Conservation (phyloP, 2,329 filamentous ascomycete genomes). For the Mariannaea sp. region DNA sequence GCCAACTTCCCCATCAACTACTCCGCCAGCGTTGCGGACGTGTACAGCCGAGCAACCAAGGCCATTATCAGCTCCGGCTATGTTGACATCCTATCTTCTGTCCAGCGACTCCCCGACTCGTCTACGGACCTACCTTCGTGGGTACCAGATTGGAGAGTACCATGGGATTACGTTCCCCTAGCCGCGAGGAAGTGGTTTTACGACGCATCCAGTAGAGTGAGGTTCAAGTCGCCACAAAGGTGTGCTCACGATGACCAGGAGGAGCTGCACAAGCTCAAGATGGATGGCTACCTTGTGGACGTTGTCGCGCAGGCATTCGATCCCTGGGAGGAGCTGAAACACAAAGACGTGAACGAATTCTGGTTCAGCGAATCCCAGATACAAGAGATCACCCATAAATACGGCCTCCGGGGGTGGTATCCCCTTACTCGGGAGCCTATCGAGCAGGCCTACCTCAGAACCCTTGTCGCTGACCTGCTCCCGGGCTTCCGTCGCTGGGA, state of each 20-base stretch:
- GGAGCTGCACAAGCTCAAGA: constrained; percentile 7
- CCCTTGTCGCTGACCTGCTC: constrained; percentile 6
- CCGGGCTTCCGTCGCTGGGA: constrained; percentile 6
- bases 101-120: constrained; percentile 4
- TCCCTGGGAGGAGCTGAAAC: constrained; percentile 5
- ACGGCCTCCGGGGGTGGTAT: constrained; percentile 3
- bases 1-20: constrained; percentile 7
- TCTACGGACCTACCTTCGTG: constrained; percentile 5
- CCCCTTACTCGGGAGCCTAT: constrained; percentile 8
- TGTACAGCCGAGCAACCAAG: constrained; percentile 10
- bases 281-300: constrained; percentile 5
- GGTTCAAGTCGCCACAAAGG: background rate
- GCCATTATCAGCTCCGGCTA: constrained; percentile 9
- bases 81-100: constrained; percentile 6
- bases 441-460: constrained; percentile 1
- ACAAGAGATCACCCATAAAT: background rate
- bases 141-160: constrained; percentile 8
- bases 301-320: constrained; percentile 5
- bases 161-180: constrained; percentile 6
- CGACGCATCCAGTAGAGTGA: background rate
- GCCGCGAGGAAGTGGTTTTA: constrained; percentile 8
- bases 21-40: constrained; percentile 9
- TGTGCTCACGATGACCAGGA: background rate
- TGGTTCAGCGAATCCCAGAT: constrained; percentile 6
- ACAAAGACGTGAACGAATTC: background rate